Percentiles rank a stretch among this genome's conserved stretches.
Evolutionary conservation across 495 filamentous ascomycete species (phyloP).

Genomic region (Neurospora sp.): DNA sequence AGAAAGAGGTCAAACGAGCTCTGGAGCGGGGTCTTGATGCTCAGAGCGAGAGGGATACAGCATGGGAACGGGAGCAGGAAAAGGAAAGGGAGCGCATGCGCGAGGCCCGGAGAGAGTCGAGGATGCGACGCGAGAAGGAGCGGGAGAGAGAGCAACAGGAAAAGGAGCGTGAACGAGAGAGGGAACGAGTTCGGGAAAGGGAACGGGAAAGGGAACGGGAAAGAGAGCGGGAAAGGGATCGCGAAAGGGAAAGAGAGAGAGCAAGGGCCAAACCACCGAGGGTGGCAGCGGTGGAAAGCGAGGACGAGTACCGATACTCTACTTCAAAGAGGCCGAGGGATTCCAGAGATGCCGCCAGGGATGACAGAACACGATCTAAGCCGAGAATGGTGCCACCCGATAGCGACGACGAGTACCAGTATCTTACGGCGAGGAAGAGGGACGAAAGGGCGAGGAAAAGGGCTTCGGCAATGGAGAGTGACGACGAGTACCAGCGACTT

Average conservation of each 20-base stretch:
- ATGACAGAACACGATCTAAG: neutral
- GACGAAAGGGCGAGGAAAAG: neutral
- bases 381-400: conserved; percentile 16
- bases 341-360: neutral
- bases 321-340: neutral
- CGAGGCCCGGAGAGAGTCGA: conserved; percentile 7
- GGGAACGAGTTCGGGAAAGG: conserved; percentile 21
- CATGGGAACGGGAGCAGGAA: conserved; percentile 20
- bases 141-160: conserved; percentile 24
- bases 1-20: neutral
- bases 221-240: neutral
- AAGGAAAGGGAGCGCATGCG: conserved; percentile 17
- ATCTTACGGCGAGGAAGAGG: neutral
- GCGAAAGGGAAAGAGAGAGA: conserved; percentile 1
- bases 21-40: neutral
- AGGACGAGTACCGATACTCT: conserved; percentile 17
- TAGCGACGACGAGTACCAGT: conserved; percentile 19
- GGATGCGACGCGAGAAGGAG: neutral
- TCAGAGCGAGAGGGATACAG: conserved; percentile 16
- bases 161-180: conserved; percentile 20
- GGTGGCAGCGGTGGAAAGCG: conserved; percentile 7
- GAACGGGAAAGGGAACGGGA: conserved; percentile 12
- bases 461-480: conserved; percentile 7
- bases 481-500: conserved; percentile 16
- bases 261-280: neutral